A percentile compares a stretch with the other conserved stretches of the same genome.
phyloP scores from a whole-genome alignment of 164 flowering plant species.

The Chimonanthus praecox region DNA sequence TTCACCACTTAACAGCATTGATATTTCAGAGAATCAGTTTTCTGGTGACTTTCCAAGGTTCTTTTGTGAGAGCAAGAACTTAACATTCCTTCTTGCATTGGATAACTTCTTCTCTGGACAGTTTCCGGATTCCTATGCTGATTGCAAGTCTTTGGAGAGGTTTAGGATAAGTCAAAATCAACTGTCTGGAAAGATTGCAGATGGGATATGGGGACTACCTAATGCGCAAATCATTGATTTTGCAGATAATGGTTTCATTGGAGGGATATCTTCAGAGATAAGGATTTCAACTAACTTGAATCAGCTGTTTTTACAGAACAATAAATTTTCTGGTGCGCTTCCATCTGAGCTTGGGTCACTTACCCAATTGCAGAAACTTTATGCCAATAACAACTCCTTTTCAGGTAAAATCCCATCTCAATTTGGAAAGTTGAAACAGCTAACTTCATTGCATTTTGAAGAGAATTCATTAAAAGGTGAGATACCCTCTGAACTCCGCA shows the following conservation, averaged over 20 bases:
- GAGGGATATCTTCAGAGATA: slow-evolving; percentile 50
- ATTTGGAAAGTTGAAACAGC: slow-evolving; percentile 45
- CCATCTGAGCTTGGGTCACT: slow-evolving; percentile 60
- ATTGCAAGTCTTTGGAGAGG: slow-evolving; percentile 64
- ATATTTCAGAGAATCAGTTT: slow-evolving; percentile 85
- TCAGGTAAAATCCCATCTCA: slow-evolving; percentile 57
- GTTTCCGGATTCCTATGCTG: slow-evolving; percentile 57
- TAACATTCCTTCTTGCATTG: slow-evolving; percentile 59
- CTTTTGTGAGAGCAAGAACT: slow-evolving; percentile 47
- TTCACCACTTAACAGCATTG: slow-evolving; percentile 56
- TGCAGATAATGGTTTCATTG: slow-evolving; percentile 58
- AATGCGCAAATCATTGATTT: slow-evolving; percentile 56
- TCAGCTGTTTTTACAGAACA: slow-evolving; percentile 54
- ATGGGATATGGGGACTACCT: slow-evolving; percentile 73
- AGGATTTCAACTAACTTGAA: slow-evolving; percentile 50
- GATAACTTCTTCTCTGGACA: slow-evolving; percentile 66
- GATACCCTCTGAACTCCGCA: slow-evolving; percentile 57
- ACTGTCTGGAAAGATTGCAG: slow-evolving; percentile 57
- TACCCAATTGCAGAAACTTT: slow-evolving; percentile 40
- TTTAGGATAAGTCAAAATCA: slow-evolving; percentile 58
- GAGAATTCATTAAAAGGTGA: slow-evolving; percentile 54
- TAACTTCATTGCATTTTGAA: slow-evolving; percentile 64
- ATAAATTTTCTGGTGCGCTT: slow-evolving; percentile 63
- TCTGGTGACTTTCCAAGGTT: slow-evolving; percentile 68
- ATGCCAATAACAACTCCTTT: slow-evolving; percentile 48